These are phyloP conservation scores for Boehmeria nivea DNA, from an alignment of 306 rosid genomes.

Conservation along the genomic window DNA sequence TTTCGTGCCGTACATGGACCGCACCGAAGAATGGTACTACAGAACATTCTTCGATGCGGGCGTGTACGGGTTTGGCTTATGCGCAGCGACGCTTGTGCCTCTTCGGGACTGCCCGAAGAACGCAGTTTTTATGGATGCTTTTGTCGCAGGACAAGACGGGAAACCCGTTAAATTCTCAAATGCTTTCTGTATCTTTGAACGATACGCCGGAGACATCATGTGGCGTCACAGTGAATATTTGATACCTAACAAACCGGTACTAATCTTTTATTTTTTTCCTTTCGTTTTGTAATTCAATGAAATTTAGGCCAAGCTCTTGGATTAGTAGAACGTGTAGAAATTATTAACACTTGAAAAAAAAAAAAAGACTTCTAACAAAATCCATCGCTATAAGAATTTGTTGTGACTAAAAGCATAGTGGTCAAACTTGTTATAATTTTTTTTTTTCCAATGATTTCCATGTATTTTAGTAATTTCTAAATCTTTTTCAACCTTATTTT, in stretches of 20 bases:
- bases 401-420: no score
- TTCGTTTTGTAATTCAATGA: no score
- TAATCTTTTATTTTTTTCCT: no score
- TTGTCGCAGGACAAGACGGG: slow-evolving; percentile 35
- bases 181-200: slow-evolving; percentile 51
- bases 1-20: slow-evolving; percentile 59
- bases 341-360: no score
- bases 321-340: no score
- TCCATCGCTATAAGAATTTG: no score
- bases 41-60: slow-evolving; percentile 43
- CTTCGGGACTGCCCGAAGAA: slow-evolving; percentile 46
- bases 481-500: no score
- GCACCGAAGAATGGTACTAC: slow-evolving; percentile 57
- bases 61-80: slow-evolving; percentile 49
- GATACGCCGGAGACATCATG: slow-evolving; percentile 43
- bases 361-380: no score
- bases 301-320: no score
- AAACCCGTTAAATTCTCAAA: slow-evolving; percentile 37
- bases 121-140: slow-evolving; percentile 47
- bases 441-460: no score
- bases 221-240: slow-evolving; percentile 64
- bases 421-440: no score
- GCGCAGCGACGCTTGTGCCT: slow-evolving; percentile 40
- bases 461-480: no score
- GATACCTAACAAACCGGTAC: slow-evolving; percentile 33